Evolutionary conservation across 2,329 filamentous ascomycete species (phyloP).

Genomic region (Colletotrichum truncatum): DNA sequence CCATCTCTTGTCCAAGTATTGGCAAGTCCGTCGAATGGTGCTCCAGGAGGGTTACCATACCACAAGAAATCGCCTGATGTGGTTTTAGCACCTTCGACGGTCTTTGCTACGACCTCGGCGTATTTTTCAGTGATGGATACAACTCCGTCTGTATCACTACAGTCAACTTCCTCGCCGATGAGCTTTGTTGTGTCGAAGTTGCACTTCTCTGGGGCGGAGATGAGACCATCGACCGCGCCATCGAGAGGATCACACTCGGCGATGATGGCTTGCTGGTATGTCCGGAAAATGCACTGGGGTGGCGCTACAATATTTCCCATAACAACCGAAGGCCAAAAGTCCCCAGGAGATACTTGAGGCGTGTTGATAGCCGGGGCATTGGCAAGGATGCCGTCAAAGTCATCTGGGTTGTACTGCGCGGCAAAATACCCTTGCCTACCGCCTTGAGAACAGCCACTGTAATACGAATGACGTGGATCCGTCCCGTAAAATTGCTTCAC

Average conservation of each 20-base stretch:
- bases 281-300: constrained; percentile 7
- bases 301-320: constrained; percentile 17
- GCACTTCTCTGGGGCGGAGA: constrained; percentile 12
- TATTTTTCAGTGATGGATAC: background rate
- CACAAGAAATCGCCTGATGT: background rate
- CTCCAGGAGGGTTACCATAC: constrained; percentile 10
- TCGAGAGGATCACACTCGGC: constrained; percentile 1
- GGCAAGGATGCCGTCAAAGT: constrained; percentile 67
- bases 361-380: constrained; percentile 50
- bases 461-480: constrained; percentile 56
- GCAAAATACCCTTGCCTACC: constrained; percentile 66
- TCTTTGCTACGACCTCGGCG: background rate
- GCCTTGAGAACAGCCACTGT: constrained; percentile 67
- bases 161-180: background rate
- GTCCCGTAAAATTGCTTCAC: constrained; percentile 55
- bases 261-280: constrained; percentile 1
- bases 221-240: constrained; percentile 7
- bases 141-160: background rate
- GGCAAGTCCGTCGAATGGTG: constrained; percentile 1
- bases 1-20: constrained; percentile 3
- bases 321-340: constrained; percentile 15
- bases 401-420: constrained; percentile 60
- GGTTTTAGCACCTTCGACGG: background rate
- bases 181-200: background rate
- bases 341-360: background rate